Conservation (phyloP, 2,329 filamentous ascomycete species). For the Verticillium dahliae region DNA sequence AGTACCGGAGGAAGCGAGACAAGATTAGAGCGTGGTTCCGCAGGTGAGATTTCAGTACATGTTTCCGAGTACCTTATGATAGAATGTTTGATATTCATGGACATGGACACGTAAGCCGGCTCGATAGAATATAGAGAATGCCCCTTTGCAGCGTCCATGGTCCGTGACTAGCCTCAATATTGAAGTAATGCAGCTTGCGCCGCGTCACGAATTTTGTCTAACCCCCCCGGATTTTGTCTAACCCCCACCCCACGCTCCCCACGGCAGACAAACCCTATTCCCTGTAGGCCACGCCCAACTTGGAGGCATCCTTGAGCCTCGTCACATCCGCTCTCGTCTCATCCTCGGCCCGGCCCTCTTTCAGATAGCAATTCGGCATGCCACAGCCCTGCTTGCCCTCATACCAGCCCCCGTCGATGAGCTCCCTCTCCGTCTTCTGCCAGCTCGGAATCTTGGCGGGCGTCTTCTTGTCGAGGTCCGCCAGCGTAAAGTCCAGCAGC, state of each 20-base stretch:
- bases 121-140: too few relatives aligned
- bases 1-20: too few relatives aligned
- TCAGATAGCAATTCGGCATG: constrained; percentile 5
- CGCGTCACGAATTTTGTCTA: neutral
- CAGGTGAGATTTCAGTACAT: too few relatives aligned
- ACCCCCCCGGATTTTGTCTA: neutral
- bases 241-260: too few relatives aligned
- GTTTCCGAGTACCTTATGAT: too few relatives aligned
- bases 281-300: neutral
- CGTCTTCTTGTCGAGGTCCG: constrained; percentile 72
- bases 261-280: neutral
- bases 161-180: too few relatives aligned
- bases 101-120: too few relatives aligned
- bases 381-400: neutral
- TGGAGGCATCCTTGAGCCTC: neutral
- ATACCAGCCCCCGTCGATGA: constrained; percentile 68
- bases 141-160: too few relatives aligned
- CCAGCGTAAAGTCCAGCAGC: constrained; percentile 52
- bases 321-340: neutral
- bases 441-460: constrained; percentile 63
- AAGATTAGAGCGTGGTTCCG: too few relatives aligned
- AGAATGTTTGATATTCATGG: too few relatives aligned
- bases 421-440: constrained; percentile 53
- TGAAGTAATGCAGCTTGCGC: neutral
- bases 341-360: neutral